Conservation (phyloP, 1,284 basidiomycete species). For the Malassezia obtusa region DNA sequence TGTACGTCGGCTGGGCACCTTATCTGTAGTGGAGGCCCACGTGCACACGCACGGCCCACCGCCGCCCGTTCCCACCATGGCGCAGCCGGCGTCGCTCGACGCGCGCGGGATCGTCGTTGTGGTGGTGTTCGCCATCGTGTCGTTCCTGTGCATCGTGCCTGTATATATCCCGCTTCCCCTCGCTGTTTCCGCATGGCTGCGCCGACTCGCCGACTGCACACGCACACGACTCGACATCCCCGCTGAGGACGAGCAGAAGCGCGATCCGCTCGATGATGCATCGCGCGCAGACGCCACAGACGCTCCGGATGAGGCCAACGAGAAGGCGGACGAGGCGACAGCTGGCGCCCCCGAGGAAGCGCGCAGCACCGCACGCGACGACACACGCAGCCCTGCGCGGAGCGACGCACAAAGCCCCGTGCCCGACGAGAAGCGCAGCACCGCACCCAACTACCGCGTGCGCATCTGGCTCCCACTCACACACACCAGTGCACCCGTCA, state of each 20-base stretch:
- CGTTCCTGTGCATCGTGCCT: slow-evolving; percentile 39
- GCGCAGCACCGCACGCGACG: too few species aligned
- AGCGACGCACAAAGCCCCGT: neutral
- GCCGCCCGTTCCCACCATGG: neutral
- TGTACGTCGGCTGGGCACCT: slow-evolving; percentile 39
- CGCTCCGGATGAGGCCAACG: too few species aligned
- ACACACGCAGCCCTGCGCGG: too few species aligned
- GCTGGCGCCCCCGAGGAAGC: too few species aligned
- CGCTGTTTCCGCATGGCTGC: slow-evolving; percentile 9
- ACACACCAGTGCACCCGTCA: slow-evolving; percentile 55
- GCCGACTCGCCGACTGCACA: neutral
- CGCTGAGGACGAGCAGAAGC: neutral
- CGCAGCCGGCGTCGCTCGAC: slow-evolving; percentile 14
- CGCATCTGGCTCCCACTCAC: slow-evolving; percentile 11
- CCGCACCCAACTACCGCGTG: neutral
- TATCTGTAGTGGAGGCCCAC: slow-evolving; percentile 12
- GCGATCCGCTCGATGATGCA: neutral
- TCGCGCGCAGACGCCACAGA: neutral
- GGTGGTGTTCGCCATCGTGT: slow-evolving; percentile 41
- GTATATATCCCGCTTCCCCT: slow-evolving; percentile 29
- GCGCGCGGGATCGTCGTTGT: slow-evolving; percentile 44
- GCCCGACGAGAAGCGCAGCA: neutral
- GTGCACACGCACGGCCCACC: neutral
- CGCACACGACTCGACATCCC: neutral
- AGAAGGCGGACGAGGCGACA: too few species aligned